phyloP scores from a whole-genome alignment of 495 filamentous ascomycete genomes.

The Durotheca rogersii region DNA sequence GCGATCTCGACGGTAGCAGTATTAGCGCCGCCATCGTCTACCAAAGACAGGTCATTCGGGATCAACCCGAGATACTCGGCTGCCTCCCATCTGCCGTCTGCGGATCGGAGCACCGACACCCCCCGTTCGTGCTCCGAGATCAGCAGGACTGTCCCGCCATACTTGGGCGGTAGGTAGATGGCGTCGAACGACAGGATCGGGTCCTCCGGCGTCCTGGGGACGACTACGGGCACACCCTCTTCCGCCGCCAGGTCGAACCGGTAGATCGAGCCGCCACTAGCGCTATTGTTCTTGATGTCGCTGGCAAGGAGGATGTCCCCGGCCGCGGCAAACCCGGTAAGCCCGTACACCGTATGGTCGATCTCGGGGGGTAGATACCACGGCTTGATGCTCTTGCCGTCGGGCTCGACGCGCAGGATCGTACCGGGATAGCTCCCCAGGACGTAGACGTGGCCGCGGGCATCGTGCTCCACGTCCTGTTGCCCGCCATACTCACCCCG shows the following conservation, averaged over 20 bases:
- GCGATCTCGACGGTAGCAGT: conserved; percentile 34
- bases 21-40: conserved; percentile 15
- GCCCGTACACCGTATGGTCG: conserved; percentile 27
- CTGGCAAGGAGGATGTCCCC: conserved; percentile 34
- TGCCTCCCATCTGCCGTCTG: conserved; percentile 36
- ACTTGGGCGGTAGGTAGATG: conserved; percentile 40
- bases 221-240: conserved; percentile 21
- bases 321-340: conserved; percentile 34
- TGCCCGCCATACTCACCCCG: conserved; percentile 34
- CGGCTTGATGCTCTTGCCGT: conserved; percentile 27
- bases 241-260: conserved; percentile 34
- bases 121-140: conserved; percentile 34
- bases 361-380: conserved; percentile 32
- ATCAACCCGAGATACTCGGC: conserved; percentile 41
- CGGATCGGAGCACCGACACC: conserved; percentile 38
- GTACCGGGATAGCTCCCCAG: conserved; percentile 38
- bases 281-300: conserved; percentile 25
- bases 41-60: conserved; percentile 20
- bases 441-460: conserved; percentile 37
- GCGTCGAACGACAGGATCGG: conserved; percentile 32
- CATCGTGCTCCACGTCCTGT: conserved; percentile 39
- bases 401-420: conserved; percentile 27
- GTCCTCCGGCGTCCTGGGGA: conserved; percentile 19
- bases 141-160: conserved; percentile 37
- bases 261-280: conserved; percentile 32